phyloP scores from a whole-genome alignment of 2,329 filamentous ascomycete genomes.

The Aspergillus sp. region DNA sequence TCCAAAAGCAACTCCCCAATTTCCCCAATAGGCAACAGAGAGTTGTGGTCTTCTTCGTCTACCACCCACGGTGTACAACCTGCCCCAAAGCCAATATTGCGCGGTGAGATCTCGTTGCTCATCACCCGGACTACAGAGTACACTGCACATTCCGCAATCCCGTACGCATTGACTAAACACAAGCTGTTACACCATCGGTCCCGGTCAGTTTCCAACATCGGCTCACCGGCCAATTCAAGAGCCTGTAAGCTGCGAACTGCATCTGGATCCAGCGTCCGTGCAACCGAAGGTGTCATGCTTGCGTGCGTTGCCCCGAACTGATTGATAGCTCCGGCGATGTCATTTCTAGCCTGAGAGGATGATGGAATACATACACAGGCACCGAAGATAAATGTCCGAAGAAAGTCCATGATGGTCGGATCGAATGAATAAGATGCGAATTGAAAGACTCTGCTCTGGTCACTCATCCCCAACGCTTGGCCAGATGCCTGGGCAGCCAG shows the following conservation, averaged over 20 bases:
- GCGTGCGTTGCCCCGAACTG: conserved; percentile 44
- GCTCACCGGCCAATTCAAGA: conserved; percentile 33
- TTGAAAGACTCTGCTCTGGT: no score
- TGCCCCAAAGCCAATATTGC: no score
- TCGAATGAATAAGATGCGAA: no score
- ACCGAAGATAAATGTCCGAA: no score
- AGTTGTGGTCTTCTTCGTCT: conserved; percentile 22
- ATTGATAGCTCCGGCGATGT: conserved; percentile 25
- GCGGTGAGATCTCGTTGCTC: no score
- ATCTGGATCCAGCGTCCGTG: conserved; percentile 28
- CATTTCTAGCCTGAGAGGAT: conserved; percentile 38
- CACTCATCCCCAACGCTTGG: background rate
- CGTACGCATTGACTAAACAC: conserved; percentile 15
- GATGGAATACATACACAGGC: conserved; percentile 43
- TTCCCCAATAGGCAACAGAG: conserved; percentile 13
- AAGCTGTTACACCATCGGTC: conserved; percentile 25
- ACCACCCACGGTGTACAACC: no score
- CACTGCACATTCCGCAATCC: conserved; percentile 18
- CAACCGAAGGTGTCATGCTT: conserved; percentile 54
- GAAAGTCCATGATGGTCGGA: no score
- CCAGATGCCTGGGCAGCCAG: background rate
- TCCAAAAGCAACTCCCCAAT: conserved; percentile 25
- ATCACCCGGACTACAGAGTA: no score
- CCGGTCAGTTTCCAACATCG: conserved; percentile 21
- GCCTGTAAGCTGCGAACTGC: conserved; percentile 30